Conservation (phyloP, 2,329 filamentous ascomycete genomes). For the Stachybotrys chlorohalonatus region DNA sequence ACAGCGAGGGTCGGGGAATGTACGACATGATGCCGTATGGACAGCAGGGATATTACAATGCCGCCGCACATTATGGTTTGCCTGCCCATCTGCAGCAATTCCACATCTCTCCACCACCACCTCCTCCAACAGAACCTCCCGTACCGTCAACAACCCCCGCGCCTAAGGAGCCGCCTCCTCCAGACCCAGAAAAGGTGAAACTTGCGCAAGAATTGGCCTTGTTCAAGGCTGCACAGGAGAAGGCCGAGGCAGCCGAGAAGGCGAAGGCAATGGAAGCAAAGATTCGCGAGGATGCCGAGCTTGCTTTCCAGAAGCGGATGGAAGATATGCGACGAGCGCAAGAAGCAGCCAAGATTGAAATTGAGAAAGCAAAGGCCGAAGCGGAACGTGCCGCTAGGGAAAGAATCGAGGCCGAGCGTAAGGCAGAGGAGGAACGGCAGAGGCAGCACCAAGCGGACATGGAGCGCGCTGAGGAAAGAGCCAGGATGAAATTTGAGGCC, state of each 20-base stretch:
- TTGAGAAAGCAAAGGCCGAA: conserved; percentile 36
- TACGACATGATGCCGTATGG: conserved; percentile 45
- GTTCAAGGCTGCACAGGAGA: conserved; percentile 36
- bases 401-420: conserved; percentile 34
- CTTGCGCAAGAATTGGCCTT: conserved; percentile 50
- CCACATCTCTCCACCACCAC: conserved; percentile 28
- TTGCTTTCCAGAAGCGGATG: conserved; percentile 29
- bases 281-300: conserved; percentile 37
- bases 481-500: conserved; percentile 27
- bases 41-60: conserved; percentile 23
- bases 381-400: conserved; percentile 33
- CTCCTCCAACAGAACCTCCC: conserved; percentile 32
- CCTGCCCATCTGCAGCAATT: conserved; percentile 28
- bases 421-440: conserved; percentile 36
- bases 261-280: conserved; percentile 34
- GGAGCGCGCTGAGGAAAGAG: conserved; percentile 25
- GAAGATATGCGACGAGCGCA: conserved; percentile 31
- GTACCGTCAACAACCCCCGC: conserved; percentile 29
- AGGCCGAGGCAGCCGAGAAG: conserved; percentile 34
- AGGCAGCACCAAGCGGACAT: conserved; percentile 24
- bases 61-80: conserved; percentile 16
- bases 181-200: conserved; percentile 50
- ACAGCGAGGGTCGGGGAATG: conserved; percentile 23
- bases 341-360: conserved; percentile 36
- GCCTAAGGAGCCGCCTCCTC: conserved; percentile 26